Base-by-base conservation (phyloP, 768 basidiomycete species). In the Mrakia blollopis region DNA sequence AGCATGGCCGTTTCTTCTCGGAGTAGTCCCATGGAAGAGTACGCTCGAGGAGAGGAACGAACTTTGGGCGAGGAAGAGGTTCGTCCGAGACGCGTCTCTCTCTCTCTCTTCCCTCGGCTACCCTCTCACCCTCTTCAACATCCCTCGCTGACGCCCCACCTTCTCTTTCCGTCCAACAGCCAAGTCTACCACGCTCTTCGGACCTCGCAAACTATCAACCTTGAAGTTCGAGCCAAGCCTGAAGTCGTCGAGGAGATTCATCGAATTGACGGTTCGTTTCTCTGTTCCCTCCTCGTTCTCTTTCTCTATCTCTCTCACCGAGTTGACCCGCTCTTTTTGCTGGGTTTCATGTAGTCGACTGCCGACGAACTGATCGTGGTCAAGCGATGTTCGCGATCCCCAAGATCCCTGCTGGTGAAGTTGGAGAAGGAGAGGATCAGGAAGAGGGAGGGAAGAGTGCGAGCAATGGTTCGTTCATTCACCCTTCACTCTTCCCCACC, bases 291-390 rank as follows among this genome's bases (percentile, higher is more conserved):
- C 7, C n/a, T 25, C 57, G 25, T 28, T 25, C 28, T n/a, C 14
- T 18, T 7, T 9, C 57, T 57, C 9, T n/a, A 0, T 9, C 57
- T 57, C 57, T 28, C 57, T 57, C n/a, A 57, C n/a, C 2, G 21
- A 2, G 16, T 47, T 50, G 39, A 41, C 39, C 16, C 5, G 3
- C 47, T 50, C 44, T 50, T 50, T 18, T 47, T 10, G 2, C 54
- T 54, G 25, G 7, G 16, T 52, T 25, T 52, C 50, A 8, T 25
- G 50, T n/a, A 57, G 97, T 99, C 75, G 97, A 98, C 82, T 98
- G 97, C 81, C 90, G 95, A 76, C 88, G 97, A 37, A 99, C 97
- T 30, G 97, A 99, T 83, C 88, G 97, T 52, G 91, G 87, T n/a
- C 96, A 98, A 80, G 90, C 92, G 8, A 86, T 98, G 74, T 98